These are phyloP conservation scores for Rhazya stricta DNA, from an alignment of 257 asterid genomes.

Conservation along the genomic window DNA sequence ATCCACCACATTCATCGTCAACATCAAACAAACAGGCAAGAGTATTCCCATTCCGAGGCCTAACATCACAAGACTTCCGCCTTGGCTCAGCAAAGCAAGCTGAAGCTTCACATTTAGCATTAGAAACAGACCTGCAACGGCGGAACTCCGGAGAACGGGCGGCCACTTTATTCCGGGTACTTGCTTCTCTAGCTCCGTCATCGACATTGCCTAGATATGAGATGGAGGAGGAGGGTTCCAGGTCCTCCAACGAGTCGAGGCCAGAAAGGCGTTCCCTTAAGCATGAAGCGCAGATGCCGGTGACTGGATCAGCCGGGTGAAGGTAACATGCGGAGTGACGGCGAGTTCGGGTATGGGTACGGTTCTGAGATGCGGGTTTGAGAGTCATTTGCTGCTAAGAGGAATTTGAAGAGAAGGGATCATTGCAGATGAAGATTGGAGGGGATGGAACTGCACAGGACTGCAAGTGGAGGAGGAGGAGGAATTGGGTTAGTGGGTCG, in stretches of 20 bases:
- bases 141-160: conserved; percentile 53
- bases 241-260: conserved; percentile 41
- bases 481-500: conserved; percentile 12
- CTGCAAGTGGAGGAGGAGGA: conserved; percentile 8
- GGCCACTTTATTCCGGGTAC: background rate
- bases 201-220: conserved; percentile 8
- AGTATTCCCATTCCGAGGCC: conserved; percentile 48
- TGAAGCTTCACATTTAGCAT: conserved; percentile 42
- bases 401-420: background rate
- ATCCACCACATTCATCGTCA: conserved; percentile 49
- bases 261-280: conserved; percentile 88
- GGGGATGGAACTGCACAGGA: background rate
- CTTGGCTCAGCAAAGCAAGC: conserved; percentile 50
- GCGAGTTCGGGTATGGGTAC: conserved; percentile 48
- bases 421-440: background rate
- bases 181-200: background rate
- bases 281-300: conserved; percentile 95
- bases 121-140: conserved; percentile 67
- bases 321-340: conserved; percentile 73
- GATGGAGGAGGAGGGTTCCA: conserved; percentile 12
- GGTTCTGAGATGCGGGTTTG: conserved; percentile 47
- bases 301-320: conserved; percentile 67
- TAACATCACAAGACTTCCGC: conserved; percentile 78
- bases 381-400: conserved; percentile 37
- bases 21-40: conserved; percentile 57